These are phyloP conservation scores for Clathrospora elynae DNA, from an alignment of 2,329 filamentous ascomycete genomes.

Conservation along the genomic window DNA sequence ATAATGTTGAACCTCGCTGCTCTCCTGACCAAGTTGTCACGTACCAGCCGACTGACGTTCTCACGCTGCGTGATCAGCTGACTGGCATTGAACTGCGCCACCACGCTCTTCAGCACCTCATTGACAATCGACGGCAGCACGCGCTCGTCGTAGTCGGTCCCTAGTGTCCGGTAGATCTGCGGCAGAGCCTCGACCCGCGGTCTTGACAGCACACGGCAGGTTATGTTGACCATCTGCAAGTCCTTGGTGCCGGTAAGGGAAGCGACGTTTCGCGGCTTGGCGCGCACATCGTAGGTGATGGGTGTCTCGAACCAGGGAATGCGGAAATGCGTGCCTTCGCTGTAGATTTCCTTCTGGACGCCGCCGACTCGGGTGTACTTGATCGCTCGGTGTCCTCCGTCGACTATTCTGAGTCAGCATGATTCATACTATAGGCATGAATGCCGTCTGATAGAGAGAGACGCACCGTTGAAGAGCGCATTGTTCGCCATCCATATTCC, in stretches of 20 bases:
- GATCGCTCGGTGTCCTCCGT: constrained; percentile 98
- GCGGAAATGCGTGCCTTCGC: constrained; percentile 94
- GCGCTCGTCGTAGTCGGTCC: constrained; percentile 95
- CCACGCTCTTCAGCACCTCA: constrained; percentile 98
- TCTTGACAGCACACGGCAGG: constrained; percentile 95
- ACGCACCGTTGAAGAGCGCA: constrained; percentile 70
- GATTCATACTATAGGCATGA: not conserved
- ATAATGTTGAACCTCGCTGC: constrained; percentile 97
- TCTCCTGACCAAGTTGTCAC: constrained; percentile 88
- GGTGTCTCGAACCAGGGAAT: constrained; percentile 98
- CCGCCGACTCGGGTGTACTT: constrained; percentile 93
- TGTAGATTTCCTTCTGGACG: constrained; percentile 95
- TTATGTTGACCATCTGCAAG: constrained; percentile 99
- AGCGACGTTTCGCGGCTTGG: constrained; percentile 93
- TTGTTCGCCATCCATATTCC: constrained; percentile 63
- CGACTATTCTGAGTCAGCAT: constrained; percentile 62
- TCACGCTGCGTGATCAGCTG: constrained; percentile 99
- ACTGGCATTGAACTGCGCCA: constrained; percentile 97
- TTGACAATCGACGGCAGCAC: constrained; percentile 98
- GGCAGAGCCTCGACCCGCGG: constrained; percentile 87
- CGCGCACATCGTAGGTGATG: constrained; percentile 95
- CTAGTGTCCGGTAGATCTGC: constrained; percentile 95
- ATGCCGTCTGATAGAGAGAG: not conserved
- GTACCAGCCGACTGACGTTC: constrained; percentile 87
- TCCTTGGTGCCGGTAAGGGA: constrained; percentile 98